These are phyloP conservation scores for Coniferiporia weirii DNA, from an alignment of 1,284 basidiomycete genomes.

Conservation along the genomic window DNA sequence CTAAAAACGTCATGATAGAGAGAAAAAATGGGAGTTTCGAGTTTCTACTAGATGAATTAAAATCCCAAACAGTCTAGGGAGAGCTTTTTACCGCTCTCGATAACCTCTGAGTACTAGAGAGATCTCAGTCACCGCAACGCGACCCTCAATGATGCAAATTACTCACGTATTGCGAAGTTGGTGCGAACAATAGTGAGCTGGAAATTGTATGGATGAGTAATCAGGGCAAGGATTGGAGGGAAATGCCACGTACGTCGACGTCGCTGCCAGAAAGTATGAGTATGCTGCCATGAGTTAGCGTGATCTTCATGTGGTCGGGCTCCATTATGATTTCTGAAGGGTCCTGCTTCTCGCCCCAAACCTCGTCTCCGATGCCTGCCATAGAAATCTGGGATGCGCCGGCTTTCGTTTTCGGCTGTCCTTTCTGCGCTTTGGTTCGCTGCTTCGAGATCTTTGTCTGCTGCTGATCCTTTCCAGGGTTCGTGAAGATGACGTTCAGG, in stretches of 20 bases:
- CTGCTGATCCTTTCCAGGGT: background rate
- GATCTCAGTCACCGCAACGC: background rate
- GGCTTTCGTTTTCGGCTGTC: background rate
- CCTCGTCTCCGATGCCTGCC: background rate
- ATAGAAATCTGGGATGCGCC: background rate
- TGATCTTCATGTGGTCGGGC: slow-evolving; percentile 1
- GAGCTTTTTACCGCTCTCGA: background rate
- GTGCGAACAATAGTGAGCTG: slow-evolving; percentile 7
- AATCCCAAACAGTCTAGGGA: no score
- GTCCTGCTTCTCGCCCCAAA: background rate
- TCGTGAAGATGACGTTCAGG: slow-evolving; percentile 6
- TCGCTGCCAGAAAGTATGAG: slow-evolving; percentile 3
- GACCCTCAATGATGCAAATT: background rate
- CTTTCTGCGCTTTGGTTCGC: background rate
- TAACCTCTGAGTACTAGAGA: background rate
- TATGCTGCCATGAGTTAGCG: slow-evolving; percentile 13
- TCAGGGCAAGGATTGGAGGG: background rate
- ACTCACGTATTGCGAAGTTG: slow-evolving; percentile 8
- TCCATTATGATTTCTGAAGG: background rate
- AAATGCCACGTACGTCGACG: slow-evolving; percentile 6
- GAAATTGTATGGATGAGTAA: background rate
- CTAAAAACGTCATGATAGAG: background rate
- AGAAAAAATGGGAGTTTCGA: background rate
- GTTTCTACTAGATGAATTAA: no score
- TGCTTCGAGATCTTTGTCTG: background rate